Evolutionary conservation across 2,329 filamentous ascomycete species (phyloP), one percentile per base, ranked within the genome.

Genomic region (Stagonosporopsis vannaccii): DNA sequence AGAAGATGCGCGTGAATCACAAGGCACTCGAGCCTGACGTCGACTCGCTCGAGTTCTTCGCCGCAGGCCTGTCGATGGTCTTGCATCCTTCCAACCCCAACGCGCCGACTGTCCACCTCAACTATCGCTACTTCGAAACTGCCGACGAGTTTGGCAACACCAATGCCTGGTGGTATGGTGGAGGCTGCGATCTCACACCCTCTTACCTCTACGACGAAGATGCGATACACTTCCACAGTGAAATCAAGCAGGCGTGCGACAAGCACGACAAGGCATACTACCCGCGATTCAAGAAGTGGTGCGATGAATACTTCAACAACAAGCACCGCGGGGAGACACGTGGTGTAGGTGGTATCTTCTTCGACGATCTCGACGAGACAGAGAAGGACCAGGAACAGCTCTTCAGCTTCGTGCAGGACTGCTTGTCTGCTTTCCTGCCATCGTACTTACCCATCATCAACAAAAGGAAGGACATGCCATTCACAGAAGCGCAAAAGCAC

Each of bases 41-140:
- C 35, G 90, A 97, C 45, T 90, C 88, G 39, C 82, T 99, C 59
- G 91, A 93, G 69, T 99, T 98, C 84, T 99, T 98, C 75, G 95
- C 94, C 19, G 90, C 94, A 1, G 95, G 95, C 5, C 82, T 99
- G 49, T 97, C 92, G 72, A 84, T 99, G 76, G 94, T 99, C 23
- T 82, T 98, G 48, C 95, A 99, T 76, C 95, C 95, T 2, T 84
- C 87, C 68, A 99, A 99, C 78, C 95, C 95, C 43, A 96, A 97
- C 89, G 94, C 94, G 7, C 95, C 95, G 0, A 99, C 95, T 0
- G 95, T 99, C 17, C 95, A 99, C 77, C 84, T 99, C 67, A 99
- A 99, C 82, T 98, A 98, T 82, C 88, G 95, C 54, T 99, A 99
- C 79, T 99, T 99, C 73, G 95, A 99, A 81, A 99, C 95, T 1